Evolutionary conservation across 2,329 filamentous ascomycete genomes (phyloP), one percentile per base, ranked within the genome.

Genomic region (Ophiosphaerella korrae): DNA sequence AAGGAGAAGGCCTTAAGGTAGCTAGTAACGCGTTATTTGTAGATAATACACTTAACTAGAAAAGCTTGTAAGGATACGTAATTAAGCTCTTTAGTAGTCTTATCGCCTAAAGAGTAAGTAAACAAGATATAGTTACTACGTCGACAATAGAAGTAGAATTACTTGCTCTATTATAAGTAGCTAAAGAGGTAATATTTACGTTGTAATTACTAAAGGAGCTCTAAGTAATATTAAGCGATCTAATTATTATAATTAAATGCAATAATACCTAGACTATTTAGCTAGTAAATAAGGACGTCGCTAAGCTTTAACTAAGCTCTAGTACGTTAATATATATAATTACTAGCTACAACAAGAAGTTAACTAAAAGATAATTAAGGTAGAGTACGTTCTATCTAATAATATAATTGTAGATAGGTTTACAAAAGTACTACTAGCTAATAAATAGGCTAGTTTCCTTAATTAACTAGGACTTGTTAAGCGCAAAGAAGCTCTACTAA

Each of bases 1-100:
- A 41, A 18, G 23, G 29, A 38, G 42, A 52, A 7, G 13, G 9
- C 21, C 29, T 56, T 5, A n/a, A 47, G 34, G 44, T 53, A 18
- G 44, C 51, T 2, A 57, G 54, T 37, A 35, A 57, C 24, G 24
- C 24, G 24, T 26, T 26, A 26, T 26, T 26, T 8, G 24, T 26
- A 26, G 24, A 26, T 26, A 26, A 26, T 26, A 26, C 8, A 26
- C 8, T 26, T 5, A 8, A 26, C 8, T 5, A 8, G 8, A 26
- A 26, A 26, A 26, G 24, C 24, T 26, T 8, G 5, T 26, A 26
- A 26, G 24, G 8, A 26, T 26, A 26, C 24, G 24, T 8, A 5
- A 26, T 26, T 26, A 26, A 26, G 24, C 24, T 26, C 5, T 26
- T 26, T 26, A 26, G 24, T 26, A 26, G 24, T 5, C 24, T 26